Evolutionary conservation across 345 rosid species (phyloP).

Genomic region (Trapa bicornis): DNA sequence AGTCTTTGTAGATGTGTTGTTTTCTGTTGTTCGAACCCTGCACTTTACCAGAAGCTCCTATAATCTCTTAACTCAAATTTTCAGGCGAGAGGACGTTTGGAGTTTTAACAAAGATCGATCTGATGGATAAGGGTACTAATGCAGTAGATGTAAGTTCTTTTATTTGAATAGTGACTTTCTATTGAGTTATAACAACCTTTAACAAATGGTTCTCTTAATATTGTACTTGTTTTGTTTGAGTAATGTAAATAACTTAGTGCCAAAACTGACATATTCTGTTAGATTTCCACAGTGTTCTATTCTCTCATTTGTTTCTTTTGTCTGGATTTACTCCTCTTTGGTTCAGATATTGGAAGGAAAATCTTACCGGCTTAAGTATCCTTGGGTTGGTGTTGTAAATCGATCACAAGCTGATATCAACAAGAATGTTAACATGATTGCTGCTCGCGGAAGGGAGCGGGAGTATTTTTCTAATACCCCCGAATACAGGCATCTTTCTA

Average conservation of each 20-base stretch:
- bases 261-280: neutral
- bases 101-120: constrained; percentile 97
- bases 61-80: constrained; percentile 9
- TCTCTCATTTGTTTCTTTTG: neutral
- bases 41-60: neutral
- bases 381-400: constrained; percentile 6
- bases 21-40: neutral
- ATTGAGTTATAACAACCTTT: neutral
- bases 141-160: constrained; percentile 80
- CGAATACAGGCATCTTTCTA: constrained; percentile 2
- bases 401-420: constrained; percentile 5
- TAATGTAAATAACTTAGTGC: neutral
- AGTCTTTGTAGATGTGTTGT: neutral
- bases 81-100: constrained; percentile 96
- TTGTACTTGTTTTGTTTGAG: neutral
- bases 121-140: constrained; percentile 99
- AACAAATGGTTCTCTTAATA: neutral
- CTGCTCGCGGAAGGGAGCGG: constrained; percentile 3
- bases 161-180: neutral
- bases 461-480: constrained; percentile 3
- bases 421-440: constrained; percentile 5
- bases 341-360: constrained; percentile 6
- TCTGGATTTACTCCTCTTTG: neutral
- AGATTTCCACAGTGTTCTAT: neutral
- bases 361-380: constrained; percentile 1